Evolutionary conservation across 208 protist genomes (phyloP).

Genomic region (Leishmania guyanensis): DNA sequence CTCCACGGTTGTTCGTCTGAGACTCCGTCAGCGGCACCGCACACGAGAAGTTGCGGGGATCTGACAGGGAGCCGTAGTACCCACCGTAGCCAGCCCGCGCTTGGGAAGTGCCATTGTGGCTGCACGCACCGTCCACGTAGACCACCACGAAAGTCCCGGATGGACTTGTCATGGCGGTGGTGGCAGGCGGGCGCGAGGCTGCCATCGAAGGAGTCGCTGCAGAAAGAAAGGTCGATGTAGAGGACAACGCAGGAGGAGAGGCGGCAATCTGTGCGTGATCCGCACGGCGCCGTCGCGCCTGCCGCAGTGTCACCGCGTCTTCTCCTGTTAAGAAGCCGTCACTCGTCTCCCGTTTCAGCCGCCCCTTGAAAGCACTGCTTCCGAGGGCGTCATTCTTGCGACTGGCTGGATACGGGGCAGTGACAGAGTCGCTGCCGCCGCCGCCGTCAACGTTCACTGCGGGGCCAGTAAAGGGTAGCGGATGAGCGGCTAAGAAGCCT

Average conservation of each 20-base stretch:
- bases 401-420: not conserved
- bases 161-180: not conserved
- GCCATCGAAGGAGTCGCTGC: not conserved
- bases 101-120: slow-evolving; percentile 51
- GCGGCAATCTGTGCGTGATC: not conserved
- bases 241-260: not conserved
- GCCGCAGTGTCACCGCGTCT: not conserved
- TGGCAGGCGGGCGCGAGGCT: not conserved
- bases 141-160: slow-evolving; percentile 32
- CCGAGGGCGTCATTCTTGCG: not conserved
- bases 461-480: not conserved
- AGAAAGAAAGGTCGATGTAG: not conserved
- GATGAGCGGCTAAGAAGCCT: slow-evolving; percentile 33
- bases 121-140: slow-evolving; percentile 88
- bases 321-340: not conserved
- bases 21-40: slow-evolving; percentile 51
- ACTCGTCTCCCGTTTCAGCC: not conserved
- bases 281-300: not conserved
- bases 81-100: slow-evolving; percentile 80
- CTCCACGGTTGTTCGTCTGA: slow-evolving; percentile 88
- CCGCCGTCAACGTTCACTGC: not conserved
- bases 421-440: not conserved
- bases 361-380: not conserved
- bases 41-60: slow-evolving; percentile 71
- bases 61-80: slow-evolving; percentile 62